Conservation (phyloP, 1,139 yeast species). For the Diutina neorugosa region DNA sequence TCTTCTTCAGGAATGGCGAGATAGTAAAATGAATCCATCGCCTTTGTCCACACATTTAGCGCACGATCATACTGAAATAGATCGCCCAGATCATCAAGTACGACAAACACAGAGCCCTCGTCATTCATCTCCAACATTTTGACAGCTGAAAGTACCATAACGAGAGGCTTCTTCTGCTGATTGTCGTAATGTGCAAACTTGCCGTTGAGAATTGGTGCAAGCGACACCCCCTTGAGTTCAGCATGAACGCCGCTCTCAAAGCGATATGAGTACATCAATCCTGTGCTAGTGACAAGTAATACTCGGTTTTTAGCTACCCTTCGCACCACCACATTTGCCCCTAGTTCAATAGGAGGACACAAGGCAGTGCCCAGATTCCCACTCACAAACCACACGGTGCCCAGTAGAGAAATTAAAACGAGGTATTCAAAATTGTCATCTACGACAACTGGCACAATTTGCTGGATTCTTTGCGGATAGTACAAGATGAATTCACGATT, state of each 20-base stretch:
- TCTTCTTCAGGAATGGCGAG: conserved; percentile 9
- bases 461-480: conserved; percentile 32
- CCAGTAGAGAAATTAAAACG: conserved; percentile 63
- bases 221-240: conserved; percentile 29
- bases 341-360: conserved; percentile 49
- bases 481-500: conserved; percentile 18
- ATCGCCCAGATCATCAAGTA: conserved; percentile 23
- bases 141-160: conserved; percentile 9
- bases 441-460: conserved; percentile 22
- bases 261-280: conserved; percentile 39
- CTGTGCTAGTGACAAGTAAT: conserved; percentile 40
- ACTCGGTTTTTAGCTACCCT: conserved; percentile 41
- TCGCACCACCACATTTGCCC: conserved; percentile 38
- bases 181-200: conserved; percentile 4
- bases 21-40: conserved; percentile 38
- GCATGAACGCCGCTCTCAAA: conserved; percentile 16
- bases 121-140: conserved; percentile 20
- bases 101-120: conserved; percentile 29
- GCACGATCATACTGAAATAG: conserved; percentile 27
- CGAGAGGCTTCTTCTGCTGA: conserved; percentile 10
- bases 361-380: conserved; percentile 38
- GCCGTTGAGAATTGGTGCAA: conserved; percentile 39
- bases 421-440: conserved; percentile 21
- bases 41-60: conserved; percentile 33
- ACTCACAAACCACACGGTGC: conserved; percentile 57